A percentile compares a stretch with the other conserved stretches of the same genome.
phyloP scores from a whole-genome alignment of 306 rosid species.

The Abrus precatorius region DNA sequence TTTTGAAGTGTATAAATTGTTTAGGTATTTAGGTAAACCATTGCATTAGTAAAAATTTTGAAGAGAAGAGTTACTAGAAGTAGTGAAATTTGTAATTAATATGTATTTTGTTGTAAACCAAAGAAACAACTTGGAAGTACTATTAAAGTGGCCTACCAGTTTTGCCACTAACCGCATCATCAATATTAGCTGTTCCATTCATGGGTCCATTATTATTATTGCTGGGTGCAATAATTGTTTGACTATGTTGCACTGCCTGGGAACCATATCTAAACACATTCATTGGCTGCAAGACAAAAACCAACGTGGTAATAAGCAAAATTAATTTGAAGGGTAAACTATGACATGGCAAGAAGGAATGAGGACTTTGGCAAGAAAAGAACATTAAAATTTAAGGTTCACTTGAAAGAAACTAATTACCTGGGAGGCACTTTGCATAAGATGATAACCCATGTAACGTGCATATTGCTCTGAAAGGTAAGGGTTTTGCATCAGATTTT shows the following conservation, averaged over 20 bases:
- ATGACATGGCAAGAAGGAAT: neutral
- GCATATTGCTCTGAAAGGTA: constrained; percentile 73
- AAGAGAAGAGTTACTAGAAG: no score
- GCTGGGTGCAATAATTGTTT: constrained; percentile 57
- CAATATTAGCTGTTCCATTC: constrained; percentile 53
- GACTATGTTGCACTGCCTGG: constrained; percentile 60
- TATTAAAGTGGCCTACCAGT: constrained; percentile 34
- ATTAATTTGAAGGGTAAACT: constrained; percentile 19
- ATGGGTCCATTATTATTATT: constrained; percentile 52
- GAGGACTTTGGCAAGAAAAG: neutral
- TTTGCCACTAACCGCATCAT: constrained; percentile 54
- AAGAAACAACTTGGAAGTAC: neutral
- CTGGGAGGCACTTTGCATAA: constrained; percentile 76
- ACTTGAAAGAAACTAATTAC: constrained; percentile 46
- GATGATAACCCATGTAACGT: constrained; percentile 76
- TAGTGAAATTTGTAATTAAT: no score
- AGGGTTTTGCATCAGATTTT: constrained; percentile 70
- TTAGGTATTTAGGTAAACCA: no score
- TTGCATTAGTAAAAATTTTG: no score
- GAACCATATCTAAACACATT: constrained; percentile 69
- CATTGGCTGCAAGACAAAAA: constrained; percentile 60
- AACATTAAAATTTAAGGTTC: neutral
- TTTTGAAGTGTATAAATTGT: no score
- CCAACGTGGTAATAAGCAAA: constrained; percentile 7
- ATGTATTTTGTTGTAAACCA: neutral